Evolutionary conservation across 768 basidiomycete species (phyloP), one percentile per base, ranked within the genome.

Genomic region (Calocybe gangraenosa): DNA sequence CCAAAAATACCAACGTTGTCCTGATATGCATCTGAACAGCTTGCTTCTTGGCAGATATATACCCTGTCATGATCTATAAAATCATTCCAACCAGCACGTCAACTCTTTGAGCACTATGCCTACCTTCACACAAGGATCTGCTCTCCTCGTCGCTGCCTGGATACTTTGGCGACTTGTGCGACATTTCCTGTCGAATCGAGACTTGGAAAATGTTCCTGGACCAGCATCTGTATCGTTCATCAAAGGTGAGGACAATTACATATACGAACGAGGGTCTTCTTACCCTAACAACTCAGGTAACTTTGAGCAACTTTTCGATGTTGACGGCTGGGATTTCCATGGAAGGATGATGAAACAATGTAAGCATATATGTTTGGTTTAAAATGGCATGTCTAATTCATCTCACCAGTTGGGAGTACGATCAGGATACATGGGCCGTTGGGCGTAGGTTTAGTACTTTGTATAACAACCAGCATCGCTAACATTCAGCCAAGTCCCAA

Each of bases 181-280:
- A 17, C 51, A 46, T 7, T 45, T 52, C 17, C 19, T 57, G n/a
- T 42, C 44, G 7, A 57, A 52, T 34, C 54, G 47, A 10, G 58
- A 61, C 28, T 49, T 70, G 3, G 61, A 63, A 37, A 66, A 67
- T 42, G 51, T 70, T 25, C 66, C 65, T 3, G 69, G 69, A 9
- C 69, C 68, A 1, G 50, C 47, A 9, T 48, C 58, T 2, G 39
- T 44, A 1, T 68, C 67, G 3, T 62, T 64, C 23, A 32, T 55
- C 18, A 63, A 55, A 42, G 69, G 69, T 67, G 22, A 17, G 13
- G 19, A 34, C 4, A 32, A 3, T 7, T 19, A 13, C 32, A 14
- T 18, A 10, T 19, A n/a, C 31, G 9, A 19, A 2, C 7, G 25
- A 19, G 13, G 9, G 14, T 10, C 7, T 2, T 11, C 28, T 2